A percentile compares a stretch with the other conserved stretches of the same genome.
phyloP scores from a whole-genome alignment of 495 filamentous ascomycete species.

The Hypoxylon rickii region DNA sequence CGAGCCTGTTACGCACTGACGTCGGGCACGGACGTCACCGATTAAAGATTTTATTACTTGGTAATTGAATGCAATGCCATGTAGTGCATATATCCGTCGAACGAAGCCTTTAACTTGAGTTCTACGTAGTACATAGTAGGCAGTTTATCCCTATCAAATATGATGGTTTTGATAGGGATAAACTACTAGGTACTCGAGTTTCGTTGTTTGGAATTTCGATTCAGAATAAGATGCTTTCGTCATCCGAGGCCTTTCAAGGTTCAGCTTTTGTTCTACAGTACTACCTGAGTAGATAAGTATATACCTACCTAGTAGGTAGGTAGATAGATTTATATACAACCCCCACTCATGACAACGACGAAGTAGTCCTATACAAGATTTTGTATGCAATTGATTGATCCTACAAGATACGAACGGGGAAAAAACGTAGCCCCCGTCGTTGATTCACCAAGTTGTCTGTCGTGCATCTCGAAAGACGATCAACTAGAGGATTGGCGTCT shows the following conservation, averaged over 20 bases:
- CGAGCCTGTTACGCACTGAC: slow-evolving; percentile 21
- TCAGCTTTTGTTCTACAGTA: neutral
- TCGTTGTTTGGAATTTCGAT: too few species aligned
- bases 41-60: neutral
- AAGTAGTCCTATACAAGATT: slow-evolving; percentile 5
- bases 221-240: too few species aligned
- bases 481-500: slow-evolving; percentile 6
- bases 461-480: slow-evolving; percentile 11
- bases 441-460: too few species aligned
- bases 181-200: too few species aligned
- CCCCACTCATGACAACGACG: too few species aligned
- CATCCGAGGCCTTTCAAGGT: too few species aligned
- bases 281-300: neutral
- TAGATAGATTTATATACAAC: too few species aligned
- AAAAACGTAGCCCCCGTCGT: too few species aligned
- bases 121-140: neutral
- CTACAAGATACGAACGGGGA: too few species aligned
- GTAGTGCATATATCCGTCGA: neutral
- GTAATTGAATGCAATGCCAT: neutral
- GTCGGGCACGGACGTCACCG: slow-evolving; percentile 14
- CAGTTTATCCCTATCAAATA: too few species aligned
- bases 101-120: neutral
- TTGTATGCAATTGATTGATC: neutral
- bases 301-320: too few species aligned
- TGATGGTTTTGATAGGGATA: too few species aligned